Conservation (phyloP, 495 filamentous ascomycete species). For the Aspergillus saccharolyticus region DNA sequence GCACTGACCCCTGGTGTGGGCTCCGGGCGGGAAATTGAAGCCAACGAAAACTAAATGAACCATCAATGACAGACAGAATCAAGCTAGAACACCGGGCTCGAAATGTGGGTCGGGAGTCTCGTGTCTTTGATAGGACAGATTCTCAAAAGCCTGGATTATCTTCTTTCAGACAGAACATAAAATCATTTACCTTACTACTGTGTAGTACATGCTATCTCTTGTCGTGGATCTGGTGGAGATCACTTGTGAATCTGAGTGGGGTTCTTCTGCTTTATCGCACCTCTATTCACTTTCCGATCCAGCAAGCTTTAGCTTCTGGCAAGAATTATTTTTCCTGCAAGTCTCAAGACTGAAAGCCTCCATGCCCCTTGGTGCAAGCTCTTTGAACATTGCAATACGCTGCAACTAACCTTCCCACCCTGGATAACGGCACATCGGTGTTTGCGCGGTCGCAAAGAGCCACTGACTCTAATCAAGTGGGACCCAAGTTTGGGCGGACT, state of each 20-base stretch:
- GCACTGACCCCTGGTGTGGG: conserved; percentile 9
- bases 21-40: neutral
- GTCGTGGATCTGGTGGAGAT: neutral
- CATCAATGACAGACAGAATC: neutral
- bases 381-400: neutral
- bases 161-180: neutral
- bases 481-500: neutral
- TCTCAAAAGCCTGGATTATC: neutral
- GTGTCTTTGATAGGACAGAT: neutral
- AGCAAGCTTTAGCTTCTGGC: conserved; percentile 1
- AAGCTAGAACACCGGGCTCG: neutral
- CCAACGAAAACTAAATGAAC: neutral
- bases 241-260: conserved; percentile 13
- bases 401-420: neutral
- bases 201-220: neutral
- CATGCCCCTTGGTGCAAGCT: neutral
- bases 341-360: neutral
- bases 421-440: neutral
- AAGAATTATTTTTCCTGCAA: neutral
- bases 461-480: neutral
- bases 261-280: conserved; percentile 9
- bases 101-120: neutral
- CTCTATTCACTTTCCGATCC: neutral
- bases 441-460: neutral
- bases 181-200: neutral